Base-by-base conservation (phyloP, 23 red algal species). In the Gracilaria gracilis region DNA sequence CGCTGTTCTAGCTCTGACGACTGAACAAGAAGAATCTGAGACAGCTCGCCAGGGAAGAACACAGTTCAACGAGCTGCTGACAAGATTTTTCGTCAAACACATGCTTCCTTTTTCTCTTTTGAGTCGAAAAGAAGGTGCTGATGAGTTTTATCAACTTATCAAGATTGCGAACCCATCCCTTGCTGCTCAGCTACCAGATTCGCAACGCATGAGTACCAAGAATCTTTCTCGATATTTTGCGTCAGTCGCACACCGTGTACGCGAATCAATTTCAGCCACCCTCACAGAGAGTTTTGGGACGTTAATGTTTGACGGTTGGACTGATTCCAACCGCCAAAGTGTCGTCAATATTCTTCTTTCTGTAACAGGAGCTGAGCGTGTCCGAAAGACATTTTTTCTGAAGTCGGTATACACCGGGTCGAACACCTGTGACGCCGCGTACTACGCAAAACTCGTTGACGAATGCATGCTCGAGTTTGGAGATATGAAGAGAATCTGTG, bases 341-440 rank as follows among this genome's bases (percentile, higher is more conserved):
- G 55, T 59, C n/a, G 55, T 59, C 16, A 20, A 59, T 59, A 15
- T 59, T 59, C n/a, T 59, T n/a, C 55, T 59, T 59, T 59, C 55
- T n/a, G 55, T 59, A 20, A 59, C 55, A 59, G 55, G 55, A 59
- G 19, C 55, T 6, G 55, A 59, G 4, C 16, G 20, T 12, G 55
- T n/a, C 19, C 5, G 55, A 20, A 20, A 15, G 16, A 59, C 55
- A 2, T 59, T 59, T 59, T 24, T 59, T 20, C 19, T 59, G n/a
- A 20, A 59, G n/a, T 59, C 55, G 2, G 16, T 59, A 24, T 59
- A 59, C 55, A 59, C n/a, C 19, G 55, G 55, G 19, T 20, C n/a
- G 4, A 20, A 15, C 5, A n/a, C 55, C 16, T 24, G 16, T 20
- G 20, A 20, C 55, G 55, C 55, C 16, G 16, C 55, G 20, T 59